Conservation (phyloP, 192 early-diverging fungal genomes). For the Allomyces macrogynus region DNA sequence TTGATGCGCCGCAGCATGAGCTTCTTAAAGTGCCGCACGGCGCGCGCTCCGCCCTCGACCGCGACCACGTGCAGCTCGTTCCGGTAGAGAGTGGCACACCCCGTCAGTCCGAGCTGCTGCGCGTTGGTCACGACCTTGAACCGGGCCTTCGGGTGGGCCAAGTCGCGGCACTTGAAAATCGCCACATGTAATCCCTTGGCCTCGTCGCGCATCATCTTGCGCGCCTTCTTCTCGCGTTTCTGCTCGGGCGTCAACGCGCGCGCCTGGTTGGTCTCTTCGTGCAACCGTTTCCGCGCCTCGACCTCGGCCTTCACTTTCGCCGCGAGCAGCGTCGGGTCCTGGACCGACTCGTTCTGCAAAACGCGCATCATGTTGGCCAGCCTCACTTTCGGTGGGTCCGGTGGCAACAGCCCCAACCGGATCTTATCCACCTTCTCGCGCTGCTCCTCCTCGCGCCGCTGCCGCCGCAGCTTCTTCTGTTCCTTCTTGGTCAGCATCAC, state of each 20-base stretch:
- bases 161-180: constrained; percentile 61
- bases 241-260: constrained; percentile 77
- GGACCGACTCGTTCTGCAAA: constrained; percentile 81
- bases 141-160: constrained; percentile 58
- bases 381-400: constrained; percentile 78
- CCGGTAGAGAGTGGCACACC: constrained; percentile 50
- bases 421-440: constrained; percentile 92
- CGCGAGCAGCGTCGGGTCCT: constrained; percentile 87
- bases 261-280: constrained; percentile 63
- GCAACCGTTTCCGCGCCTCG: constrained; percentile 50
- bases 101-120: constrained; percentile 61
- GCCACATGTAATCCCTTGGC: constrained; percentile 47
- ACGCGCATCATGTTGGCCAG: constrained; percentile 89
- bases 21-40: constrained; percentile 81
- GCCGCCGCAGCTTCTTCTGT: constrained; percentile 77
- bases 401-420: constrained; percentile 71
- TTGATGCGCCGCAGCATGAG: constrained; percentile 89
- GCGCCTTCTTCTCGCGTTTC: constrained; percentile 45
- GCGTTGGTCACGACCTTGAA: constrained; percentile 89
- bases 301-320: constrained; percentile 75
- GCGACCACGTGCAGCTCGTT: constrained; percentile 52
- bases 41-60: constrained; percentile 83
- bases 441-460: constrained; percentile 58
- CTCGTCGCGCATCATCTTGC: constrained; percentile 56
- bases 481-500: constrained; percentile 76